Evolutionary conservation across 108 stramenopile species (phyloP).

Genomic region (Aurantiochytrium sp.): DNA sequence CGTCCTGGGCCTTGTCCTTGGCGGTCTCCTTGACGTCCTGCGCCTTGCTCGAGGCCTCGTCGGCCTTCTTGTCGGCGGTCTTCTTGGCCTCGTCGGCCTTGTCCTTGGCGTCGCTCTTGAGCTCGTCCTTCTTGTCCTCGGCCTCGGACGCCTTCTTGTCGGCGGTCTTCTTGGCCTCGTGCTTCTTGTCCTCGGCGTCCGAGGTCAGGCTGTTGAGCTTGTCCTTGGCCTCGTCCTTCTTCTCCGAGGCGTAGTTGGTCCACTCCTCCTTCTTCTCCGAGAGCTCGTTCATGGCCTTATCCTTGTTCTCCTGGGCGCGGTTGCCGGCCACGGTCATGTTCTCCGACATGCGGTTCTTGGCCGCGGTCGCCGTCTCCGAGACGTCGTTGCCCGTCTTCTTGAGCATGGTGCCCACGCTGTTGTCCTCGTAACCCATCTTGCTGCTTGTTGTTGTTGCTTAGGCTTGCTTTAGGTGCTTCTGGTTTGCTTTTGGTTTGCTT

Average conservation of each 20-base stretch:
- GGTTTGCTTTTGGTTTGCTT: not conserved
- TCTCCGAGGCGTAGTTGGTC: not conserved
- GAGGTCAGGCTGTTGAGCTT: not conserved
- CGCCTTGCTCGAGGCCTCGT: not conserved
- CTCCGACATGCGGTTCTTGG: not conserved
- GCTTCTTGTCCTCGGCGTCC: not conserved
- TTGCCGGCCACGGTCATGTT: not conserved
- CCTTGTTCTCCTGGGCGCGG: not conserved
- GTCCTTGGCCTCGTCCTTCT: not conserved
- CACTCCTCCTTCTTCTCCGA: not conserved
- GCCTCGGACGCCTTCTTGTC: not conserved
- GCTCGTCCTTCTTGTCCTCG: not conserved
- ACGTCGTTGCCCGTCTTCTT: conserved; percentile 6
- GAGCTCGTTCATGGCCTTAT: not conserved
- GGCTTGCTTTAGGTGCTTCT: not conserved
- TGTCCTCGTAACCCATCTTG: conserved; percentile 13
- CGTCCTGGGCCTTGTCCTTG: not conserved
- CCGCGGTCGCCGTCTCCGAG: not conserved
- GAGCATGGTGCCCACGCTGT: not conserved
- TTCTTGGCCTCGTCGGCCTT: not conserved
- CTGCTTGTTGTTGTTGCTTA: not conserved
- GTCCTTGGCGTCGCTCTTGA: conserved; percentile 4
- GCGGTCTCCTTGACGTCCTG: not conserved
- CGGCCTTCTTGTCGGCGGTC: not conserved
- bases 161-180: not conserved